These are phyloP conservation scores for Phytophthora hybrid DNA, from an alignment of 352 stramenopile species.

Conservation along the genomic window DNA sequence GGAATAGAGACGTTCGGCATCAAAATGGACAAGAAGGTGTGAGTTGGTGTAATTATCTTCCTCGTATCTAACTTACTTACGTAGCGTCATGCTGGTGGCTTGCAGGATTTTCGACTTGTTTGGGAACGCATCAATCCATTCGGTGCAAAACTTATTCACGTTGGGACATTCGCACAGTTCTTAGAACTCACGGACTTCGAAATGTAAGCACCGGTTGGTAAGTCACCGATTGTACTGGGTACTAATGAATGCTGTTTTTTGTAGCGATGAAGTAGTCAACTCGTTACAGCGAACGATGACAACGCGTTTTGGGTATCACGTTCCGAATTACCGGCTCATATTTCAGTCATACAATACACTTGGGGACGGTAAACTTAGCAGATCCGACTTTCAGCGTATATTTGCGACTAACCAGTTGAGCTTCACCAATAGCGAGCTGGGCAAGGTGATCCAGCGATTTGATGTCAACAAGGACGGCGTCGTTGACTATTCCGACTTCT, in stretches of 20 bases:
- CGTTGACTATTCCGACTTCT: conserved; percentile 82
- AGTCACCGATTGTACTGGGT: not conserved
- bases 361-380: conserved; percentile 69
- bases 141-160: conserved; percentile 63
- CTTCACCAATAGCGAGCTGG: conserved; percentile 75
- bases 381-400: conserved; percentile 78
- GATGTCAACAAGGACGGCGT: conserved; percentile 80
- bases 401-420: conserved; percentile 74
- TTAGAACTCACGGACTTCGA: conserved; percentile 81
- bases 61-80: not conserved
- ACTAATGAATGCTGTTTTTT: not conserved
- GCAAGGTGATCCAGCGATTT: conserved; percentile 85
- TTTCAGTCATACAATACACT: conserved; percentile 84
- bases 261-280: conserved; percentile 73
- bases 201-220: conserved; percentile 55
- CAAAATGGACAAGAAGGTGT: conserved; percentile 81
- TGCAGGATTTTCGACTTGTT: conserved; percentile 64
- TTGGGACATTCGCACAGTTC: conserved; percentile 65
- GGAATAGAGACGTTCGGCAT: conserved; percentile 78
- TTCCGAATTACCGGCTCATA: conserved; percentile 77
- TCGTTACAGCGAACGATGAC: conserved; percentile 76
- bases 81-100: not conserved
- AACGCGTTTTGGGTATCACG: conserved; percentile 60
- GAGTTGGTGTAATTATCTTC: not conserved
- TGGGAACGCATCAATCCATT: conserved; percentile 81